Evolutionary conservation across 2,329 filamentous ascomycete species (phyloP).

Genomic region (Epicoccum sorghinum): DNA sequence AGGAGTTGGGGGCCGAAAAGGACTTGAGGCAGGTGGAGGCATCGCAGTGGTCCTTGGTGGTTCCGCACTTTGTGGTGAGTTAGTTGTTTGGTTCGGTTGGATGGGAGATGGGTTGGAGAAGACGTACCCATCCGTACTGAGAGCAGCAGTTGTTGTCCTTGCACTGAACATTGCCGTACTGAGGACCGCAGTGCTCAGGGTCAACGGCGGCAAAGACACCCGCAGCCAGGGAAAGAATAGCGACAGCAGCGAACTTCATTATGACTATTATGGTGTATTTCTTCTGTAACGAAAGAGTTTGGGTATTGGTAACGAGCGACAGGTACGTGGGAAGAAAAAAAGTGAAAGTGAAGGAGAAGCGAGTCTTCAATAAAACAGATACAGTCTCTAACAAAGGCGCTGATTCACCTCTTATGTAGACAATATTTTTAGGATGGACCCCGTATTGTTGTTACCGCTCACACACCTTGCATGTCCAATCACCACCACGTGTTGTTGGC

Average conservation of each 20-base stretch:
- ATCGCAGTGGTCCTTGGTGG: slow-evolving; percentile 44
- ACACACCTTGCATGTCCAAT: slow-evolving; percentile 21
- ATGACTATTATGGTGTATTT: slow-evolving; percentile 23
- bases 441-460: slow-evolving; percentile 22
- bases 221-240: slow-evolving; percentile 35
- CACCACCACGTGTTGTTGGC: slow-evolving; percentile 13
- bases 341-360: background rate
- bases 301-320: background rate
- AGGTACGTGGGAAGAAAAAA: too few species aligned
- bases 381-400: too few species aligned
- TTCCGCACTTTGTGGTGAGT: slow-evolving; percentile 39
- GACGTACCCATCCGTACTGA: slow-evolving; percentile 43
- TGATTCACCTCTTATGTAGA: slow-evolving; percentile 6
- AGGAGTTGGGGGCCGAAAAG: slow-evolving; percentile 44
- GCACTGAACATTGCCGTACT: slow-evolving; percentile 42
- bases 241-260: slow-evolving; percentile 38
- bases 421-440: slow-evolving; percentile 12
- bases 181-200: slow-evolving; percentile 44
- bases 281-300: slow-evolving; percentile 10
- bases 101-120: background rate
- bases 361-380: background rate
- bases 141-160: slow-evolving; percentile 46
- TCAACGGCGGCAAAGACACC: slow-evolving; percentile 34
- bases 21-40: slow-evolving; percentile 39
- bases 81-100: background rate